Percentiles rank a stretch among this genome's conserved stretches.
Evolutionary conservation across 306 rosid genomes (phyloP).

Genomic region (Rosa multiflora): DNA sequence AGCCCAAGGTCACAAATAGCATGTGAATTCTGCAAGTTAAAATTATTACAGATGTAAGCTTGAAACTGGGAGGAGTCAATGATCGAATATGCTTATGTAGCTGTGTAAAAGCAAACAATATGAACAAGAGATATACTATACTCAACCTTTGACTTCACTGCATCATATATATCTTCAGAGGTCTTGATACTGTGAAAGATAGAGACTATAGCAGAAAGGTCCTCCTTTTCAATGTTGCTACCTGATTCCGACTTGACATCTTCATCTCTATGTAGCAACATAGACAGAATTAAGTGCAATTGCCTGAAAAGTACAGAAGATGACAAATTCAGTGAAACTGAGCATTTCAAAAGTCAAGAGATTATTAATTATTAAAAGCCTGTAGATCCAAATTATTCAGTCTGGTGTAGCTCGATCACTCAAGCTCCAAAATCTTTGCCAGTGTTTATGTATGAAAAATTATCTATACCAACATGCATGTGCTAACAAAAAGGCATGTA

Average conservation of each 20-base stretch:
- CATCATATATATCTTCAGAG: conserved; percentile 77
- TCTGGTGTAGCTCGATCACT: background rate
- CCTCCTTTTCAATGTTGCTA: conserved; percentile 56
- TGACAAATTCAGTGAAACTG: conserved; percentile 15
- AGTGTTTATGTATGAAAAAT: background rate
- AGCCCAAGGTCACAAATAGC: conserved; percentile 93
- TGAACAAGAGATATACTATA: conserved; percentile 7
- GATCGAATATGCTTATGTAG: conserved; percentile 9
- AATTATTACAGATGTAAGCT: conserved; percentile 34
- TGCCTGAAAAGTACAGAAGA: conserved; percentile 61
- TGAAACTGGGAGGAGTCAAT: background rate
- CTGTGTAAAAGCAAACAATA: conserved; percentile 14
- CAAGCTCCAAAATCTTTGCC: conserved; percentile 2
- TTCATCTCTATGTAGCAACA: conserved; percentile 80
- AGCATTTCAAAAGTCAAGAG: conserved; percentile 19
- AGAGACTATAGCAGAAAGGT: conserved; percentile 48
- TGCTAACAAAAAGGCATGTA: background rate
- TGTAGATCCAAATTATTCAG: background rate
- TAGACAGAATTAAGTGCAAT: conserved; percentile 68
- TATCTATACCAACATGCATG: background rate
- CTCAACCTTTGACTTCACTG: conserved; percentile 79
- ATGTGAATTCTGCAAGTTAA: conserved; percentile 68
- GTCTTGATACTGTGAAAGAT: conserved; percentile 69
- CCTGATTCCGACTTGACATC: conserved; percentile 72
- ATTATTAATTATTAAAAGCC: background rate